These are phyloP conservation scores for Penicillium canescens DNA, from an alignment of 495 filamentous ascomycete species.

Conservation along the genomic window DNA sequence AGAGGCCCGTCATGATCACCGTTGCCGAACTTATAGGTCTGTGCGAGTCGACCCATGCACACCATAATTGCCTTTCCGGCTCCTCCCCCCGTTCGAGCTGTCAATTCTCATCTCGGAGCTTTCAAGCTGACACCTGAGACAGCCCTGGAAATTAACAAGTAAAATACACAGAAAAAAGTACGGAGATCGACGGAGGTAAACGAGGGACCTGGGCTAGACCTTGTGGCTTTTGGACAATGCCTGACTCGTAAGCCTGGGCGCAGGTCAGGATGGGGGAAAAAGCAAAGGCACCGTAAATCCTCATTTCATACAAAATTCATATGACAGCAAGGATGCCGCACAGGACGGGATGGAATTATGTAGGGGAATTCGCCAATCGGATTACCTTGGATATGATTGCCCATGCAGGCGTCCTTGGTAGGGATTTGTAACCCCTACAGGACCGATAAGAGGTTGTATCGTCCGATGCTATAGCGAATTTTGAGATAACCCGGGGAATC, in stretches of 20 bases:
- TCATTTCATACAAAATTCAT: neutral
- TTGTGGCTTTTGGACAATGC: neutral
- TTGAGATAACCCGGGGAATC: neutral
- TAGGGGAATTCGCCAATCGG: conserved; percentile 15
- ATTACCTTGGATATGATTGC: conserved; percentile 1
- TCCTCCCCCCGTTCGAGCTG: conserved; percentile 15
- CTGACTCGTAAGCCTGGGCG: conserved; percentile 16
- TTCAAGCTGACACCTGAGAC: conserved; percentile 13
- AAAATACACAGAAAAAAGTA: neutral
- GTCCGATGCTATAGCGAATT: conserved; percentile 4
- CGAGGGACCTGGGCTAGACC: conserved; percentile 1
- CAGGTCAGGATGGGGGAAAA: neutral
- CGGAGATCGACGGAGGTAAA: conserved; percentile 3
- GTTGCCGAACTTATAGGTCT: conserved; percentile 26
- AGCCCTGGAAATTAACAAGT: neutral
- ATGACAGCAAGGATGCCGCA: conserved; percentile 12
- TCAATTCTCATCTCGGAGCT: conserved; percentile 19
- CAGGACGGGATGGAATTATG: conserved; percentile 19
- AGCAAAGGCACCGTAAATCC: neutral
- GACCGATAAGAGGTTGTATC: conserved; percentile 4
- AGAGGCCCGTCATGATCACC: conserved; percentile 16
- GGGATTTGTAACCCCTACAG: neutral
- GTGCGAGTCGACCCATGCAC: conserved; percentile 26
- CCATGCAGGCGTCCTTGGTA: conserved; percentile 10
- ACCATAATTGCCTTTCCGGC: conserved; percentile 26